These are phyloP conservation scores for Starmerella cellae DNA, from an alignment of 805 yeast species.

Conservation along the genomic window DNA sequence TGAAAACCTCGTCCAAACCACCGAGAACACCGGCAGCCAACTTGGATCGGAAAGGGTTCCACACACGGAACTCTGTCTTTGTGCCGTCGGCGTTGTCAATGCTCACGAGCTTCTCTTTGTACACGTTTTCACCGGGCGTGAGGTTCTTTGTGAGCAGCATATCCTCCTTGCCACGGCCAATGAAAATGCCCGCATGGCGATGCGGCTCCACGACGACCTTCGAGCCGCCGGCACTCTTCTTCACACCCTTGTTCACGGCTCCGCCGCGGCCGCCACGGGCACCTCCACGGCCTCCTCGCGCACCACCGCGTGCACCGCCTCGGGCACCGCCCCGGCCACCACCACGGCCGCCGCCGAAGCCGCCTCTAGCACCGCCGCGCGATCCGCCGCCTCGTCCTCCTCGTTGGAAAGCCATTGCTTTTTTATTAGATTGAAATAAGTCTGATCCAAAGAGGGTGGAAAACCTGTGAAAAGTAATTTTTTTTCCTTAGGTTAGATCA, in stretches of 20 bases:
- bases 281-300: conserved; percentile 33
- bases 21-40: conserved; percentile 99
- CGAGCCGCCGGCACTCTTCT: conserved; percentile 55
- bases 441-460: background rate
- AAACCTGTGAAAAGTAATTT: background rate
- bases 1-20: conserved; percentile 94
- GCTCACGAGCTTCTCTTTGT: conserved; percentile 93
- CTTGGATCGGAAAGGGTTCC: conserved; percentile 99
- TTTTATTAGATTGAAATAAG: background rate
- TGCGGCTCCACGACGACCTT: conserved; percentile 97
- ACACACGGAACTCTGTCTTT: conserved; percentile 96
- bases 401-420: conserved; percentile 55
- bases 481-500: background rate
- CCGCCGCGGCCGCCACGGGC: conserved; percentile 41
- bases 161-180: conserved; percentile 99
- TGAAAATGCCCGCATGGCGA: conserved; percentile 94
- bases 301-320: conserved; percentile 38
- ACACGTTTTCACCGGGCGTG: conserved; percentile 97
- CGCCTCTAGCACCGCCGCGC: conserved; percentile 37
- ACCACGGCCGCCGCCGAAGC: conserved; percentile 42
- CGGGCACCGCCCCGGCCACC: conserved; percentile 35
- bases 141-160: conserved; percentile 89
- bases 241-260: conserved; percentile 43
- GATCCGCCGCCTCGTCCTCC: conserved; percentile 40
- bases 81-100: conserved; percentile 81